Evolutionary conservation across 257 asterid species (phyloP).

Genomic region (Przewalskia tangutica): DNA sequence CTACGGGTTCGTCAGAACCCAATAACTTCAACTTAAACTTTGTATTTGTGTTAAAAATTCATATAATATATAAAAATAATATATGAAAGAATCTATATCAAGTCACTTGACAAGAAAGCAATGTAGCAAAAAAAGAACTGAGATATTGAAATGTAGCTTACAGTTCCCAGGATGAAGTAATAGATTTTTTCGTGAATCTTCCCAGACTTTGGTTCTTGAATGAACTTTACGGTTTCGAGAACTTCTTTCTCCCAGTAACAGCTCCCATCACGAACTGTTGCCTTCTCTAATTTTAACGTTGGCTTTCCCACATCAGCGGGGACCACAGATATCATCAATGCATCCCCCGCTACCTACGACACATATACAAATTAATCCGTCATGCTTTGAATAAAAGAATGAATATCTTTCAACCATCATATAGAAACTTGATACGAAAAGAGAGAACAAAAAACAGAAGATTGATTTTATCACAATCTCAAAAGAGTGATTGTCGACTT

Average conservation of each 20-base stretch:
- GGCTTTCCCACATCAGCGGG: conserved; percentile 90
- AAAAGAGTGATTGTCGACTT: background rate
- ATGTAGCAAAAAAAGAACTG: too few species aligned
- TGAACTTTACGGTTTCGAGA: conserved; percentile 69
- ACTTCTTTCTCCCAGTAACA: conserved; percentile 90
- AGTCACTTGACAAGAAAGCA: too few species aligned
- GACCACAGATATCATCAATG: conserved; percentile 67
- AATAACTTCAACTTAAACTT: too few species aligned
- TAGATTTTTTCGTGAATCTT: conserved; percentile 78
- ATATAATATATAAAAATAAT: too few species aligned
- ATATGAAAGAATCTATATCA: background rate
- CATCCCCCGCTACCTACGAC: conserved; percentile 50
- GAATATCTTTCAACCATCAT: background rate
- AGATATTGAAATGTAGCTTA: conserved; percentile 16
- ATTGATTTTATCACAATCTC: background rate
- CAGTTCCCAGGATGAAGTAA: conserved; percentile 78
- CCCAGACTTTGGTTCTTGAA: conserved; percentile 70
- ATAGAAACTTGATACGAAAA: background rate
- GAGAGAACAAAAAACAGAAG: background rate
- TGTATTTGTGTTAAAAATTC: too few species aligned
- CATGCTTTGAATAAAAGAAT: background rate
- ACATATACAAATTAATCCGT: conserved; percentile 19
- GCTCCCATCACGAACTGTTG: conserved; percentile 59
- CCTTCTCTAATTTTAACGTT: conserved; percentile 63
- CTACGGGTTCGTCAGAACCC: too few species aligned